Percentiles rank a stretch among this genome's conserved stretches.
phyloP scores from a whole-genome alignment of 2,329 filamentous ascomycete genomes.

The Celoporthe dispersa region DNA sequence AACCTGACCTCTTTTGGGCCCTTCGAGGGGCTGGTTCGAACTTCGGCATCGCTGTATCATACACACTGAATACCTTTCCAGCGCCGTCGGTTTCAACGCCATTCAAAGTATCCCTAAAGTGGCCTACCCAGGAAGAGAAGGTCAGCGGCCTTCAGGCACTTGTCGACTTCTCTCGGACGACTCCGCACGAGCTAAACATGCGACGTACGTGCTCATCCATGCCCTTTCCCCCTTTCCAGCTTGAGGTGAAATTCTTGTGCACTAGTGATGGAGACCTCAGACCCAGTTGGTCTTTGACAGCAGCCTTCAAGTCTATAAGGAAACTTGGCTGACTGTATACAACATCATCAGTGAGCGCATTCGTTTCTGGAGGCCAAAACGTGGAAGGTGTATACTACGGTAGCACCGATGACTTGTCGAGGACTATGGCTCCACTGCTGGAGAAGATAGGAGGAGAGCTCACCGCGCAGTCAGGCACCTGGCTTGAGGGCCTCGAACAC shows the following conservation, averaged over 20 bases:
- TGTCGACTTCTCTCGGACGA: constrained; percentile 38
- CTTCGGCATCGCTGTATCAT: constrained; percentile 46
- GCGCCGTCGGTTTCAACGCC: constrained; percentile 41
- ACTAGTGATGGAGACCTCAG: background rate
- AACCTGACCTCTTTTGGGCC: constrained; percentile 49
- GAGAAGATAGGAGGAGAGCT: constrained; percentile 17
- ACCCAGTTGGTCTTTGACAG: no score
- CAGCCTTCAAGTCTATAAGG: background rate
- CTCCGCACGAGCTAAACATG: constrained; percentile 49
- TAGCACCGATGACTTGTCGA: constrained; percentile 27
- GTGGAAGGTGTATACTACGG: constrained; percentile 38
- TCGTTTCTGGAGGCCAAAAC: constrained; percentile 43
- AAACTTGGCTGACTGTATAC: constrained; percentile 4
- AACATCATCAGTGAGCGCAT: constrained; percentile 39
- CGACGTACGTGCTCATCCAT: constrained; percentile 42
- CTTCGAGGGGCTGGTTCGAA: constrained; percentile 46
- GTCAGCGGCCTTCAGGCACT: constrained; percentile 36
- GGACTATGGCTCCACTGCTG: constrained; percentile 11
- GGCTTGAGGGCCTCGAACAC: constrained; percentile 40
- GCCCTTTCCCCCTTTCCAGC: constrained; percentile 36
- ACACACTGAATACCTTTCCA: constrained; percentile 45
- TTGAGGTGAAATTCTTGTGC: background rate
- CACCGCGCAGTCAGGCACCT: constrained; percentile 33
- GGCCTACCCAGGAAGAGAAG: constrained; percentile 36
- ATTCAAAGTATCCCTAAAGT: constrained; percentile 37